Percentiles rank a stretch among this genome's conserved stretches.
Conservation (phyloP, 176 grass and related monocot species). For the Calamus simplicifolius region DNA sequence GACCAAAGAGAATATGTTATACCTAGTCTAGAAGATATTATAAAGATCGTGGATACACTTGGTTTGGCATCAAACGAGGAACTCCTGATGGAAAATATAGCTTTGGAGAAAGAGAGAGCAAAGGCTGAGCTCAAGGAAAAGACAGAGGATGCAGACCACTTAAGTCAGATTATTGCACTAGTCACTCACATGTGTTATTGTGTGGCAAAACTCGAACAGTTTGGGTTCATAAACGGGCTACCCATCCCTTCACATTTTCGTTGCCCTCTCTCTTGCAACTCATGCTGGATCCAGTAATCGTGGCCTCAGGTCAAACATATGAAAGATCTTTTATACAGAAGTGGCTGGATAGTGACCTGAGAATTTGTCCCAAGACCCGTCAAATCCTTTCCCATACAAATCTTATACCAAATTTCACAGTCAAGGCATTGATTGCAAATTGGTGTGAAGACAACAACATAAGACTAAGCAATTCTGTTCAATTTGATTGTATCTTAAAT, state of each 20-base stretch:
- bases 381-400: constrained; percentile 29
- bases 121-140: constrained; percentile 28
- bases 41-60: constrained; percentile 36
- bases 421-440: constrained; percentile 39
- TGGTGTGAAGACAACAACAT: constrained; percentile 45
- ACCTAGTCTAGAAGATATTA: constrained; percentile 31
- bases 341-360: constrained; percentile 38
- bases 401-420: constrained; percentile 42
- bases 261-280: constrained; percentile 44
- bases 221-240: constrained; percentile 32
- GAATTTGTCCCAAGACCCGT: constrained; percentile 33
- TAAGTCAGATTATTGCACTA: constrained; percentile 29
- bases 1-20: constrained; percentile 31
- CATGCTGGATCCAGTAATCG: constrained; percentile 46
- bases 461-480: constrained; percentile 7
- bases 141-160: constrained; percentile 17
- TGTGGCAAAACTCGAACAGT: constrained; percentile 37
- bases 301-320: constrained; percentile 50
- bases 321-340: constrained; percentile 47
- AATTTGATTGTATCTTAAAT: constrained; percentile 3
- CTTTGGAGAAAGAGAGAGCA: constrained; percentile 34
- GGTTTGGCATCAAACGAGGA: constrained; percentile 33
- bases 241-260: constrained; percentile 34
- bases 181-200: constrained; percentile 30
- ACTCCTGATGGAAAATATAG: constrained; percentile 37